phyloP scores from a whole-genome alignment of 345 rosid species.

The Euphorbia lathyris region DNA sequence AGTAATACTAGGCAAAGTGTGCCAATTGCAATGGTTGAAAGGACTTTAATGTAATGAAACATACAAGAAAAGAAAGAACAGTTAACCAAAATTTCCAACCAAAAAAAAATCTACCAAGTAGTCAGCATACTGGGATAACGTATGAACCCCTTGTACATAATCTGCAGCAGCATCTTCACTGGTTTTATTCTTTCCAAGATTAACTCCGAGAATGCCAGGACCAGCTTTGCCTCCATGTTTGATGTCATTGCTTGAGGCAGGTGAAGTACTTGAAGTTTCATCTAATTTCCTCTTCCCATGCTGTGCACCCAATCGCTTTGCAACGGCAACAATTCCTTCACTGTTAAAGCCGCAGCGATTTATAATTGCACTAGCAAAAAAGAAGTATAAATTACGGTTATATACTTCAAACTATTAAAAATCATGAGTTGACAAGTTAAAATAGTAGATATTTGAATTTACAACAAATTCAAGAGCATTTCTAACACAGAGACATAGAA shows the following conservation, averaged over 20 bases:
- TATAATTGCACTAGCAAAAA: slow-evolving; percentile 75
- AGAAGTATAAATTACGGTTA: slow-evolving; percentile 13
- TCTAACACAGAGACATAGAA: background rate
- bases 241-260: slow-evolving; percentile 48
- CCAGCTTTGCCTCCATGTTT: slow-evolving; percentile 97
- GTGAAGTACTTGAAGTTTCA: slow-evolving; percentile 66
- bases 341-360: slow-evolving; percentile 96
- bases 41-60: background rate
- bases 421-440: background rate
- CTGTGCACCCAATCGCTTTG: slow-evolving; percentile 93
- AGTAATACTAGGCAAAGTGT: background rate
- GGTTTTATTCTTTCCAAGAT: slow-evolving; percentile 95
- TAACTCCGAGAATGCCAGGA: slow-evolving; percentile 96
- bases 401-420: slow-evolving; percentile 6
- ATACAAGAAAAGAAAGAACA: background rate
- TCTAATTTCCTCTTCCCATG: slow-evolving; percentile 95
- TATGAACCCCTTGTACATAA: slow-evolving; percentile 98
- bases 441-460: background rate
- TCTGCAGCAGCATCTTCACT: slow-evolving; percentile 94
- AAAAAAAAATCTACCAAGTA: slow-evolving; percentile 60
- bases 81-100: background rate
- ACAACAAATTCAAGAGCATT: slow-evolving; percentile 4
- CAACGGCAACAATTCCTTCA: slow-evolving; percentile 94
- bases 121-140: slow-evolving; percentile 94
- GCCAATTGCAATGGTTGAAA: background rate